Conservation (phyloP, 1,139 yeast species). For the Kodamaea alishanica region DNA sequence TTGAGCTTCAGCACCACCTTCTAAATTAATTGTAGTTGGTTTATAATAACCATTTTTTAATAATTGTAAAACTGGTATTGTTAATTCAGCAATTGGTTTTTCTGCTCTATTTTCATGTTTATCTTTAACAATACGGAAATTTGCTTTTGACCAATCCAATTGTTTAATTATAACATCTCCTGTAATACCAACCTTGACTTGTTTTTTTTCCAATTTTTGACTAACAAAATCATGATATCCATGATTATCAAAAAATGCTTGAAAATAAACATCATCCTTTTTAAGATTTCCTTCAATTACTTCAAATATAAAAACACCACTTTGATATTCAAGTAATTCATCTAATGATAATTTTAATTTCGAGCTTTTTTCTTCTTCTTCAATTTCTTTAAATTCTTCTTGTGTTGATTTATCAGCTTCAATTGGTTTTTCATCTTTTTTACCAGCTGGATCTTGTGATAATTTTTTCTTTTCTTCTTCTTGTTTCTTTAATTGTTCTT, state of each 20-base stretch:
- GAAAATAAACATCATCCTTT: conserved; percentile 57
- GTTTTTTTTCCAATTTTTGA: conserved; percentile 40
- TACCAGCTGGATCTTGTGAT: conserved; percentile 24
- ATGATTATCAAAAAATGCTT: conserved; percentile 70
- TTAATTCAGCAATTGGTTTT: conserved; percentile 58
- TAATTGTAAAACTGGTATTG: conserved; percentile 65
- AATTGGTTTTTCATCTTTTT: conserved; percentile 19
- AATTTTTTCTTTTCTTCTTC: conserved; percentile 20
- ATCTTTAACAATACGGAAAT: conserved; percentile 58
- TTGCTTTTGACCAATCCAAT: conserved; percentile 66
- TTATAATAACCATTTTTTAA: conserved; percentile 61
- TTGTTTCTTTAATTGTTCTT: conserved; percentile 24
- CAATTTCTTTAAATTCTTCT: conserved; percentile 32
- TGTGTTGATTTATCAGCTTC: conserved; percentile 15
- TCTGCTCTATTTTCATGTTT: conserved; percentile 52
- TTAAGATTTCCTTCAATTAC: conserved; percentile 56
- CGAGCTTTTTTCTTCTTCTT: conserved; percentile 23
- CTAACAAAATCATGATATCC: conserved; percentile 61
- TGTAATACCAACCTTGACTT: conserved; percentile 49
- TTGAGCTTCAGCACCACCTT: conserved; percentile 48
- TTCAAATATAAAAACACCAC: conserved; percentile 76
- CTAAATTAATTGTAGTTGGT: conserved; percentile 49
- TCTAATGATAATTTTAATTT: conserved; percentile 61
- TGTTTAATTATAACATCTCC: conserved; percentile 77
- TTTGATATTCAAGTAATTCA: conserved; percentile 56